Evolutionary conservation across 2,329 filamentous ascomycete species (phyloP), one percentile per base, ranked within the genome.

Genomic region (Talaromyces pinophilus): DNA sequence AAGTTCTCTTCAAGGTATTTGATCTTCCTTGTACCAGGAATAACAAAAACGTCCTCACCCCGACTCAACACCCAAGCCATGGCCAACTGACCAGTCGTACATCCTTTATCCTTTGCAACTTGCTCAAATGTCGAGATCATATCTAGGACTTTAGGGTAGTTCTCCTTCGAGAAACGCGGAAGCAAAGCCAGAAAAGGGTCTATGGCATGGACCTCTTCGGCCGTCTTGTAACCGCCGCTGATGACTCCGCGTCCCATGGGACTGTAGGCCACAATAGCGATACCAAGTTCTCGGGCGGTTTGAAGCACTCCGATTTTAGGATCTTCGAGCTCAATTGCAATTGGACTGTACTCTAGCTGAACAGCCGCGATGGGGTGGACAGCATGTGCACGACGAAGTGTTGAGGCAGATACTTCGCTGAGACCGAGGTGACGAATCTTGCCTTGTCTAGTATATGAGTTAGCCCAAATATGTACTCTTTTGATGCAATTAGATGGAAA

Each of bases 181-280:
- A 83, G 66, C 2, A 65, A 55, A 13, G 72, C 74, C 8, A 83
- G 80, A 60, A 83, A 70, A 5, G 79, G 79, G 59, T 87, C 78
- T 70, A 87, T 84, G 17, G 78, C 78, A 0, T 71, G 73, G 10
- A 66, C 30, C n/a, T 59, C 62, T 33, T 67, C 55, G 11, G 33
- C 28, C 2, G 78, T 80, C 48, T 79, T 79, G 72, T 84, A 82
- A 5, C 75, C 73, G 2, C 86, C 86, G 0, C 84, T 83, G 28
- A 90, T 71, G 67, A 89, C 75, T 10, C 87, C 87, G 1, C 86
- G 81, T 1, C 86, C 86, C 1, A 90, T 81, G 1, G 87, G 87
- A 17, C 82, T 83, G 75, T 87, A 88, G 1, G 85, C 83, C 1
- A 90, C 81, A 5, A 86, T 77, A 0, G 85, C 78, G 2, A 87